A percentile compares a stretch with the other conserved stretches of the same genome.
These are phyloP conservation scores for Pleurotus citrinopileatus DNA, from an alignment of 768 basidiomycete species.

Conservation along the genomic window DNA sequence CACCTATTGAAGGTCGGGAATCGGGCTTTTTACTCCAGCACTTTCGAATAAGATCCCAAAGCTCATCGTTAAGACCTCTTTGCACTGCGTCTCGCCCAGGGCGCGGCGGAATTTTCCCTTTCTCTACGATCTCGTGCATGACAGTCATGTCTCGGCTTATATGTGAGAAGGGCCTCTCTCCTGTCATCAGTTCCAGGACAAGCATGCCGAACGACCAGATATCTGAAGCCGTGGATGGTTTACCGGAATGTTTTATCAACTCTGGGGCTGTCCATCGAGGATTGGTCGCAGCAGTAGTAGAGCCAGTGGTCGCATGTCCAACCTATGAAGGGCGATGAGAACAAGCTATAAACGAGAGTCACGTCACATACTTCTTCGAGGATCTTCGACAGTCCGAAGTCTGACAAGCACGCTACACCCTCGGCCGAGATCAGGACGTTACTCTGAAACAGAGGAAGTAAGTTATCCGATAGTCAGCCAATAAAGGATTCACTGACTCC, in stretches of 20 bases:
- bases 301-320: slow-evolving; percentile 22
- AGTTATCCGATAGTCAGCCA: background rate
- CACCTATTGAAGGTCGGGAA: slow-evolving; percentile 35
- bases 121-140: slow-evolving; percentile 27
- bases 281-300: slow-evolving; percentile 21
- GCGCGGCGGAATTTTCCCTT: slow-evolving; percentile 34
- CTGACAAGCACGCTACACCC: slow-evolving; percentile 37
- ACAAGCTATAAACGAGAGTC: background rate
- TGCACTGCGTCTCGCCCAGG: slow-evolving; percentile 26
- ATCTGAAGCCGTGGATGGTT: slow-evolving; percentile 35
- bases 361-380: slow-evolving; percentile 30
- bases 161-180: slow-evolving; percentile 12
- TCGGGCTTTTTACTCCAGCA: slow-evolving; percentile 42
- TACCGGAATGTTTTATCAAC: slow-evolving; percentile 26
- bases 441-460: slow-evolving; percentile 24
- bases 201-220: slow-evolving; percentile 51
- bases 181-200: slow-evolving; percentile 43
- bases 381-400: slow-evolving; percentile 42
- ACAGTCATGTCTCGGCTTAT: slow-evolving; percentile 24
- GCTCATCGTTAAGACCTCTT: slow-evolving; percentile 31
- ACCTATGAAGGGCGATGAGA: slow-evolving; percentile 18
- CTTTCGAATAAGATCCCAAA: slow-evolving; percentile 40
- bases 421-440: slow-evolving; percentile 41
- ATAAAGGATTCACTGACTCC: slow-evolving; percentile 27
- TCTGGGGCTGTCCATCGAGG: slow-evolving; percentile 42